These are phyloP conservation scores for Areca catechu DNA, from an alignment of 176 grass and related monocot species.

Conservation along the genomic window DNA sequence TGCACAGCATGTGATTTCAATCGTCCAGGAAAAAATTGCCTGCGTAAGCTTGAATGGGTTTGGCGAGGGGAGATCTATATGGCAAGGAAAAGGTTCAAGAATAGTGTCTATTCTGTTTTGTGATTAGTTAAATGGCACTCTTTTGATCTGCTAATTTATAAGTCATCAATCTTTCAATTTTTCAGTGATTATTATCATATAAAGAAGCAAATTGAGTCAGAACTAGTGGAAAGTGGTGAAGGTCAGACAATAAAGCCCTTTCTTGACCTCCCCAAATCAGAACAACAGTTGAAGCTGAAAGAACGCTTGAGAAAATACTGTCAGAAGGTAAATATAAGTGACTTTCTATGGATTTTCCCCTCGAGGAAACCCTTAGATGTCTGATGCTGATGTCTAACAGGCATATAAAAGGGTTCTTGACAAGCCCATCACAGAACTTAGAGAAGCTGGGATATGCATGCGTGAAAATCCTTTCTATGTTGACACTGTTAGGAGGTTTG, in stretches of 20 bases:
- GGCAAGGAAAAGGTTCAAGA: slow-evolving; percentile 68
- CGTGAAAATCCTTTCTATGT: slow-evolving; percentile 99
- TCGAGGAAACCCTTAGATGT: neutral
- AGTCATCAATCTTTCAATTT: neutral
- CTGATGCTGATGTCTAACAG: slow-evolving; percentile 26
- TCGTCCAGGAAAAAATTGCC: slow-evolving; percentile 90
- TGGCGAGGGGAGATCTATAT: slow-evolving; percentile 94
- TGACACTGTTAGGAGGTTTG: slow-evolving; percentile 86
- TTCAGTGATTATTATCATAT: slow-evolving; percentile 96
- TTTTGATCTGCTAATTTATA: neutral
- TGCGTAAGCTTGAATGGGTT: slow-evolving; percentile 94
- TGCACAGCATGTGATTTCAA: slow-evolving; percentile 99
- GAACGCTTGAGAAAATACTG: slow-evolving; percentile 96
- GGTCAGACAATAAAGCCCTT: slow-evolving; percentile 54
- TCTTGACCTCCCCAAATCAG: slow-evolving; percentile 84
- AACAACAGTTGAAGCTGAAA: slow-evolving; percentile 82
- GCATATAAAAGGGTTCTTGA: slow-evolving; percentile 97
- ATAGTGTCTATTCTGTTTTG: slow-evolving; percentile 10
- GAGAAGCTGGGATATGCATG: slow-evolving; percentile 99
- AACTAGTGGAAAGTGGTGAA: slow-evolving; percentile 58
- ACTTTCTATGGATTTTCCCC: neutral
- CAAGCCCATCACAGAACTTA: slow-evolving; percentile 90
- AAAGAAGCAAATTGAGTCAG: slow-evolving; percentile 97
- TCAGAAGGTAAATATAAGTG: slow-evolving; percentile 64
- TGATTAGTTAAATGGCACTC: neutral